These are phyloP conservation scores for Pogostemon cablin DNA, from an alignment of 257 asterid species.

Conservation along the genomic window DNA sequence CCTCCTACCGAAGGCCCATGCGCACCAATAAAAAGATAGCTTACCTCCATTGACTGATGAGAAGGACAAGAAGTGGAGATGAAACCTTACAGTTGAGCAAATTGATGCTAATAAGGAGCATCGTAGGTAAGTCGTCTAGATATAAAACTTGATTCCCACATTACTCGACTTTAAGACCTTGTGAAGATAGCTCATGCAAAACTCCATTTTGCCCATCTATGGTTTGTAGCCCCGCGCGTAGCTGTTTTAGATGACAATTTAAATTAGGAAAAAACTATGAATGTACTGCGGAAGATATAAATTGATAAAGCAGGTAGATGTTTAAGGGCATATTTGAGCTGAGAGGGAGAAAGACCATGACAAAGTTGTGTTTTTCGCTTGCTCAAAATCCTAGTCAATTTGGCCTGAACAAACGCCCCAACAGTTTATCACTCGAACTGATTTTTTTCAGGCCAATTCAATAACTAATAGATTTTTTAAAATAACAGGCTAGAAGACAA, in stretches of 20 bases:
- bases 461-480: neutral
- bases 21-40: slow-evolving; percentile 25
- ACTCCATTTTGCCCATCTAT: slow-evolving; percentile 41
- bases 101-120: slow-evolving; percentile 28
- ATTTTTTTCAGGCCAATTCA: neutral
- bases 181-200: slow-evolving; percentile 33
- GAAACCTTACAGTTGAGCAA: slow-evolving; percentile 31
- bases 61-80: slow-evolving; percentile 18
- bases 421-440: neutral
- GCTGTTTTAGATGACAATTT: slow-evolving; percentile 39
- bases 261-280: neutral
- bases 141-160: slow-evolving; percentile 14
- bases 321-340: too few relatives aligned
- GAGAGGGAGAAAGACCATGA: too few relatives aligned
- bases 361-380: neutral
- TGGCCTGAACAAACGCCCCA: neutral
- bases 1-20: slow-evolving; percentile 27
- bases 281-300: neutral
- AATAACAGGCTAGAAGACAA: neutral
- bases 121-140: neutral
- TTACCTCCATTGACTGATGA: slow-evolving; percentile 25
- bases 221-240: slow-evolving; percentile 53
- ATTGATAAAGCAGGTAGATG: neutral
- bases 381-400: neutral
- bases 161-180: slow-evolving; percentile 54